Percentiles rank a stretch among this genome's conserved stretches.
phyloP scores from a whole-genome alignment of 768 basidiomycete species.

The Crepidotus variabilis region DNA sequence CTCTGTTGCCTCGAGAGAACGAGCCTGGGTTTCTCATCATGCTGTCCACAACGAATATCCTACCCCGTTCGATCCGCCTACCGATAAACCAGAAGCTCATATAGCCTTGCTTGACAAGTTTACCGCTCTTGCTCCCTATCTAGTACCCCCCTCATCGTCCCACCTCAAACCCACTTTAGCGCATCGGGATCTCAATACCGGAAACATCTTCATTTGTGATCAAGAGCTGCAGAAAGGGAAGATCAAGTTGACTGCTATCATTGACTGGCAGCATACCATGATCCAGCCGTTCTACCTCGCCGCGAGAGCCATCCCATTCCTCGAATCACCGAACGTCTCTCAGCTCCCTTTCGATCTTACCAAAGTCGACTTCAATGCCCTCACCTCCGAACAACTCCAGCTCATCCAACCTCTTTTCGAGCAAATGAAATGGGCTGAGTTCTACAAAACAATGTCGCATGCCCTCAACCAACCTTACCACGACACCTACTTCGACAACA shows the following conservation, averaged over 20 bases:
- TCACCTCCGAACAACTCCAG: no score
- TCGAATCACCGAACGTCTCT: not conserved
- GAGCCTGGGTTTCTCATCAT: not conserved
- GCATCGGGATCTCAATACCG: constrained; percentile 1
- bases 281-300: constrained; percentile 7
- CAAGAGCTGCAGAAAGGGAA: constrained; percentile 1
- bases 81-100: constrained; percentile 3
- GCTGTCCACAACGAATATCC: no score
- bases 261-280: constrained; percentile 8
- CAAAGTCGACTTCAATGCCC: no score
- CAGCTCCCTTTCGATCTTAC: no score
- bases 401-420: no score
- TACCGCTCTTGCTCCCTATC: constrained; percentile 1
- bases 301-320: not conserved
- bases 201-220: constrained; percentile 9
- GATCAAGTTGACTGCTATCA: constrained; percentile 3
- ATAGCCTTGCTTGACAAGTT: constrained; percentile 5
- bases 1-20: constrained; percentile 1
- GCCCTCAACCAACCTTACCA: no score
- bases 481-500: no score
- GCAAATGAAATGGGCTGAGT: no score
- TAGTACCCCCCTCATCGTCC: constrained; percentile 3
- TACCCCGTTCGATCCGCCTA: no score
- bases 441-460: no score
- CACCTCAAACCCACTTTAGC: constrained; percentile 4